phyloP scores from a whole-genome alignment of 345 rosid genomes.

The Murraya paniculata region DNA sequence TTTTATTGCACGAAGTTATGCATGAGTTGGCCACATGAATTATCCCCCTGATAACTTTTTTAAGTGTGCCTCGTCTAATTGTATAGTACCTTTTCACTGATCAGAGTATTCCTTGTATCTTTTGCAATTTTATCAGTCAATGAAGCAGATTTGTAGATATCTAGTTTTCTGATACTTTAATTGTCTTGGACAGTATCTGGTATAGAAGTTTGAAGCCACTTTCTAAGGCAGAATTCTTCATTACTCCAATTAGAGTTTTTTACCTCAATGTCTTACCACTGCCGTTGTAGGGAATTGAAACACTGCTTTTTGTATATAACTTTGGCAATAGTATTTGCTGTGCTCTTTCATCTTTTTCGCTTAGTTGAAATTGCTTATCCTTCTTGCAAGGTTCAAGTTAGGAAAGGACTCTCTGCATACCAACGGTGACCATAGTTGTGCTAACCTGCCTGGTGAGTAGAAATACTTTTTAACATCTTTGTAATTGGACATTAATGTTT shows the following conservation, averaged over 20 bases:
- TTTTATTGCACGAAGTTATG: background rate
- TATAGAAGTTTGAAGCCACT: slow-evolving; percentile 39
- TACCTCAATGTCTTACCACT: slow-evolving; percentile 33
- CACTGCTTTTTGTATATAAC: background rate
- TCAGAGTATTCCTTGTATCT: background rate
- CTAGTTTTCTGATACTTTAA: slow-evolving; percentile 9
- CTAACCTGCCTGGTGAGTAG: slow-evolving; percentile 35
- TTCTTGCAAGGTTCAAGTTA: slow-evolving; percentile 40
- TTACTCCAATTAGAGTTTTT: slow-evolving; percentile 36
- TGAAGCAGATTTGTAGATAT: background rate
- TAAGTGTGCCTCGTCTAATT: background rate
- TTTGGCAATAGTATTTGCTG: background rate
- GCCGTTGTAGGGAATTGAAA: slow-evolving; percentile 20
- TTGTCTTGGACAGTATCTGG: slow-evolving; percentile 47
- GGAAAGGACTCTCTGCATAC: slow-evolving; percentile 18
- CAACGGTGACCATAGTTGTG: slow-evolving; percentile 11
- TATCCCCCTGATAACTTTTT: background rate
- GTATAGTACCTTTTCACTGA: background rate
- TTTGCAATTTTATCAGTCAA: background rate
- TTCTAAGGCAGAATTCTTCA: slow-evolving; percentile 33
- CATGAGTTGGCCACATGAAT: background rate
- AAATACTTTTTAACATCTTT: background rate
- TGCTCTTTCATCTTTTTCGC: slow-evolving; percentile 1
- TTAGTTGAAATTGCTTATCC: slow-evolving; percentile 20
- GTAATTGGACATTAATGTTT: background rate